Evolutionary conservation across 495 filamentous ascomycete species (phyloP).

Genomic region (Aspergillus sclerotiicarbonarius): DNA sequence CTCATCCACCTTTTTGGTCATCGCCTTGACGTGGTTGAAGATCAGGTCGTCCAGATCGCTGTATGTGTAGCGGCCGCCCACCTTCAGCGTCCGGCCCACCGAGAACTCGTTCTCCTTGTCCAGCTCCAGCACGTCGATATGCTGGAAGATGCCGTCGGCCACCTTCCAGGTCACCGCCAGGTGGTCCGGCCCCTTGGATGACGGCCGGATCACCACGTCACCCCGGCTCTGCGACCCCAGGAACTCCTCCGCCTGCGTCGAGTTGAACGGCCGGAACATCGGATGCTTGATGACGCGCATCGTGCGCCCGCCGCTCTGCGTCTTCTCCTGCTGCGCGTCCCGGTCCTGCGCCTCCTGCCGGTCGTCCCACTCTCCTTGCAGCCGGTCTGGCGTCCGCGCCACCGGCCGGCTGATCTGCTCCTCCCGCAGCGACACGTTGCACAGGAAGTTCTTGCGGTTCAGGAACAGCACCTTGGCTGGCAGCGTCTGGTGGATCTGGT

Average conservation of each 20-base stretch:
- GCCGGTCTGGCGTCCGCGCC: constrained; percentile 62
- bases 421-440: constrained; percentile 79
- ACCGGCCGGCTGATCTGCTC: constrained; percentile 71
- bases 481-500: constrained; percentile 73
- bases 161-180: constrained; percentile 98
- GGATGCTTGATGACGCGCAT: constrained; percentile 97
- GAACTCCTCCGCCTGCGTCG: constrained; percentile 90
- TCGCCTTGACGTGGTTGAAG: constrained; percentile 92
- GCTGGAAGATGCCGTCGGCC: constrained; percentile 89
- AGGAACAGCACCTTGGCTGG: constrained; percentile 84
- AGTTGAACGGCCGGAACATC: constrained; percentile 88
- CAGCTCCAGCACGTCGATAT: constrained; percentile 94
- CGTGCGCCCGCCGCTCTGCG: constrained; percentile 73
- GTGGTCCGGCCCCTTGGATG: constrained; percentile 90
- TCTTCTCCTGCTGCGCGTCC: constrained; percentile 75
- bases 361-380: constrained; percentile 82
- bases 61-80: constrained; percentile 85
- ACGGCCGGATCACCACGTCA: constrained; percentile 92
- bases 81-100: constrained; percentile 76
- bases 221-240: constrained; percentile 78
- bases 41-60: constrained; percentile 96
- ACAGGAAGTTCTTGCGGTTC: constrained; percentile 76
- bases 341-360: constrained; percentile 73
- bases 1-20: constrained; percentile 97
- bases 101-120: constrained; percentile 97